Percentiles rank a stretch among this genome's conserved stretches.
phyloP scores from a whole-genome alignment of 1,139 yeast species.

The Zygoascus sp. region DNA sequence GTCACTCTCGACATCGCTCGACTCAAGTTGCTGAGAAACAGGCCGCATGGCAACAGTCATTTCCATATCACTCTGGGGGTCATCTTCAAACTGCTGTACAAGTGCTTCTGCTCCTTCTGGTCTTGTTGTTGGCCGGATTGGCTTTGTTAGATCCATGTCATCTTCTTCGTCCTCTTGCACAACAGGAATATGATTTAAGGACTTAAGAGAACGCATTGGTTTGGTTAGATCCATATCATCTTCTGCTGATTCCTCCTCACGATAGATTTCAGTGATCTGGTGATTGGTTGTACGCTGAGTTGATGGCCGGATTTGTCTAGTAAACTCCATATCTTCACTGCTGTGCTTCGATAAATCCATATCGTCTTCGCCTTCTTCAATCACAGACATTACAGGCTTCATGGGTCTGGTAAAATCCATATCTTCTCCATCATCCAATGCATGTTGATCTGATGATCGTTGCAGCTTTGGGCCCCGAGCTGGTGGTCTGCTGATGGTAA shows the following conservation, averaged over 20 bases:
- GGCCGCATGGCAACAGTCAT: constrained; percentile 20
- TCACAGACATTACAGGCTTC: background rate
- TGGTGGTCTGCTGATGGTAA: background rate
- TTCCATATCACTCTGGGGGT: constrained; percentile 23
- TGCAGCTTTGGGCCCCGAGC: background rate
- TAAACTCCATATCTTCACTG: no score
- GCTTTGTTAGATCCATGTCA: constrained; percentile 23
- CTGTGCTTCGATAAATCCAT: no score
- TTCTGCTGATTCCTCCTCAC: constrained; percentile 4
- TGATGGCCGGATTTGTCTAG: no score
- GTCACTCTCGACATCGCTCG: constrained; percentile 4
- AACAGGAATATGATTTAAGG: background rate
- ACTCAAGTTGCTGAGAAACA: constrained; percentile 4
- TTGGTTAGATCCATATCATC: constrained; percentile 22
- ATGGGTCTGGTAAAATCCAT: constrained; percentile 13
- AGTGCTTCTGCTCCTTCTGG: background rate
- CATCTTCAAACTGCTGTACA: background rate
- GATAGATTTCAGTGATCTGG: background rate
- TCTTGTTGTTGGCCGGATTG: constrained; percentile 6
- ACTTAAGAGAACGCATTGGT: constrained; percentile 9
- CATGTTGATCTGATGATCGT: background rate
- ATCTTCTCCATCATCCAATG: constrained; percentile 4
- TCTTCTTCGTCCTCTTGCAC: constrained; percentile 9
- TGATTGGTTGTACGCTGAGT: no score
- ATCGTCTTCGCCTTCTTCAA: constrained; percentile 6